Evolutionary conservation across 2,329 filamentous ascomycete species (phyloP), one percentile per base, ranked within the genome.

Genomic region (Colletotrichum lupini): DNA sequence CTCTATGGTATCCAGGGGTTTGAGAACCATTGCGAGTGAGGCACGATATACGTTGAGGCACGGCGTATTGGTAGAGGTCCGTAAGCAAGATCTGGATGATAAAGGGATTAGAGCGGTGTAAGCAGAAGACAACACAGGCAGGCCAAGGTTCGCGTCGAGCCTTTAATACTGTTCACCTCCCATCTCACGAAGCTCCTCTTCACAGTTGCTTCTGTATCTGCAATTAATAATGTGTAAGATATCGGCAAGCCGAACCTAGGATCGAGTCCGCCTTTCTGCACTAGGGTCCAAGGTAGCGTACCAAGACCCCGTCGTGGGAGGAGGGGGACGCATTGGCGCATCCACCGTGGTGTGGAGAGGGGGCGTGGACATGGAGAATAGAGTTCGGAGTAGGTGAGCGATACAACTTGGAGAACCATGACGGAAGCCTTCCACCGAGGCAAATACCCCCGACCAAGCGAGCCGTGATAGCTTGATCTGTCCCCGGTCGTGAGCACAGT

Each of bases 341-440:
- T 53, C 65, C 57, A 16, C 16, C 28, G 12, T 61, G 16, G 57
- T 37, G 46, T 24, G 57, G 65, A 24, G 28, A 67, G 24, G 65
- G 65, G 42, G 65, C 57, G 37, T 68, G 65, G 65, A 22, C 42
- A 8, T 35, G 65, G 57, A 52, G 57, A 49, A 22, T 55, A 62
- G 55, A 68, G 65, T 68, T 62, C 57, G 37, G 7, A 55, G 24
- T 28, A 59, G 19, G 63, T 30, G 57, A 49, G 53, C 35, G 35
- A 65, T 46, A 16, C 22, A 19, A 49, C 49, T 56, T 14, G 37
- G 35, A 46, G 59, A 49, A 62, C 22, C 37, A 49, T 26, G 19
- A 42, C 30, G 57, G 12, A 60, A 30, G 30, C 19, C 22, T 22
- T 19, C 30, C 22, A 35, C 59, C 37, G 35, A 49, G 46, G 37